Percentiles rank a stretch among this genome's conserved stretches.
Conservation (phyloP, 257 asterid genomes). For the Solanum dulcamara region DNA sequence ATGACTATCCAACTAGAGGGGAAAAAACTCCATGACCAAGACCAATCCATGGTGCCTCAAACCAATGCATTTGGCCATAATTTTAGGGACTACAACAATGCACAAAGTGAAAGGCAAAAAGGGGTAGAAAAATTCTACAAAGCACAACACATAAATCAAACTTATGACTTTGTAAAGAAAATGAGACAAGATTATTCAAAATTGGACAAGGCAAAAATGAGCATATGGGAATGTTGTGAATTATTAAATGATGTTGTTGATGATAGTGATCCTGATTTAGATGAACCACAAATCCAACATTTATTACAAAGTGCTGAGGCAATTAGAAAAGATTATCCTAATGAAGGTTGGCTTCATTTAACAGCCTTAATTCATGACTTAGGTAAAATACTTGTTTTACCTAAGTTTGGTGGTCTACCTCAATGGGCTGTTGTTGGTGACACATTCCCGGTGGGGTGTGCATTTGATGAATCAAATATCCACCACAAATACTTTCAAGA, state of each 20-base stretch:
- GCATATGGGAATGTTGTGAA: constrained; percentile 35
- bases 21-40: not conserved
- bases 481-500: constrained; percentile 24
- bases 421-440: constrained; percentile 47
- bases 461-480: constrained; percentile 29
- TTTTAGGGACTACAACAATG: constrained; percentile 1
- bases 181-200: constrained; percentile 20
- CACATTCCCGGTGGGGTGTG: constrained; percentile 33
- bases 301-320: constrained; percentile 28
- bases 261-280: constrained; percentile 32
- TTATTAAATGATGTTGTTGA: constrained; percentile 29
- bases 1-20: not conserved
- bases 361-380: constrained; percentile 32
- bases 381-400: constrained; percentile 27
- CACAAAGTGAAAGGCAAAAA: not conserved
- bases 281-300: constrained; percentile 31
- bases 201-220: constrained; percentile 20
- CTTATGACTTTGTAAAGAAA: constrained; percentile 7
- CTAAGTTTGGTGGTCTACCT: constrained; percentile 23
- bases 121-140: constrained; percentile 3
- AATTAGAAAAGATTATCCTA: constrained; percentile 24
- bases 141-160: not conserved
- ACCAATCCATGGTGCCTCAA: not conserved
- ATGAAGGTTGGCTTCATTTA: constrained; percentile 30
- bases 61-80: not conserved